phyloP scores from a whole-genome alignment of 805 yeast genomes.

The Grigorovia transvaalensis region DNA sequence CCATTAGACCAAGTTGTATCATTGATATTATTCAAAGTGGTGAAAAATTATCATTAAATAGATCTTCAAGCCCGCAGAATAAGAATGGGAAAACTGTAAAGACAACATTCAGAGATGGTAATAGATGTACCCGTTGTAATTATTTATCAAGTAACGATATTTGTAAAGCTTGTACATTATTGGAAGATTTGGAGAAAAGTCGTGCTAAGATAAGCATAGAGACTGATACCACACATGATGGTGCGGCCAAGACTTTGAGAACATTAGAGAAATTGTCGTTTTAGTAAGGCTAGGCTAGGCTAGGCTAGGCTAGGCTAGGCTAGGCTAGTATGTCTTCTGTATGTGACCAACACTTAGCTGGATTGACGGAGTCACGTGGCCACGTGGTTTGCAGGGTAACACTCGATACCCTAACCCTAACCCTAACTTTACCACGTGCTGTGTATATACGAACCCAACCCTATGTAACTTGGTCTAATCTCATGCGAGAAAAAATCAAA shows the following conservation, averaged over 20 bases:
- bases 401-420: no score
- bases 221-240: conserved; percentile 24
- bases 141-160: conserved; percentile 78
- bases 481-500: no score
- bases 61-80: no score
- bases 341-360: no score
- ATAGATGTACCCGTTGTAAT: conserved; percentile 81
- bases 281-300: background rate
- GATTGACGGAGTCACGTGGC: background rate
- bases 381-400: no score
- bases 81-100: conserved; percentile 8
- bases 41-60: conserved; percentile 63
- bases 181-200: conserved; percentile 73
- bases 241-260: conserved; percentile 3
- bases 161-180: conserved; percentile 85
- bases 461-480: no score
- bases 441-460: no score
- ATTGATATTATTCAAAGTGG: conserved; percentile 93
- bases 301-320: no score
- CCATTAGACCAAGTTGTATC: conserved; percentile 84
- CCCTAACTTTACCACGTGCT: no score
- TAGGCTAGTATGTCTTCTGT: no score
- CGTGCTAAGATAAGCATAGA: conserved; percentile 59
- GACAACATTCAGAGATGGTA: conserved; percentile 43
- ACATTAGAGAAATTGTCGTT: conserved; percentile 2